Conservation (phyloP, 23 red algal genomes). For the Agarophyton chilense region DNA sequence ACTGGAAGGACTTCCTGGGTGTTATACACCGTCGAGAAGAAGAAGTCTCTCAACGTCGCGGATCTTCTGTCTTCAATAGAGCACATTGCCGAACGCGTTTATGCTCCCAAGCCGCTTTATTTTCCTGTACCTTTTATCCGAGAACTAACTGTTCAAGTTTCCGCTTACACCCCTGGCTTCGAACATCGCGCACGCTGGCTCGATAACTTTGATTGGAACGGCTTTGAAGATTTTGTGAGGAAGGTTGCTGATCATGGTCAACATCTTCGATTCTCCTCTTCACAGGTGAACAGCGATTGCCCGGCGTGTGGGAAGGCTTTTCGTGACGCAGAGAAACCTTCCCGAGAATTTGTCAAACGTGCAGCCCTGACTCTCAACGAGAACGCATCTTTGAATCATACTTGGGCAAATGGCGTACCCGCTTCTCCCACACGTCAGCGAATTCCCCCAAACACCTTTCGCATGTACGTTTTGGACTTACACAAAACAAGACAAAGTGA, state of each 20-base stretch:
- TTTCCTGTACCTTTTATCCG: slow-evolving; percentile 59
- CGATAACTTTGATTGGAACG: slow-evolving; percentile 46
- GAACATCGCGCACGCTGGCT: slow-evolving; percentile 69
- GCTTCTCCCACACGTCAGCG: not conserved
- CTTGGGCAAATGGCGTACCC: slow-evolving; percentile 16
- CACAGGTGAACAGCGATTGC: slow-evolving; percentile 60
- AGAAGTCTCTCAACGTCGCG: not conserved
- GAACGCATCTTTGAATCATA: not conserved
- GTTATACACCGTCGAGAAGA: slow-evolving; percentile 35
- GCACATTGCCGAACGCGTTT: slow-evolving; percentile 53
- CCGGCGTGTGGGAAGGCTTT: slow-evolving; percentile 44
- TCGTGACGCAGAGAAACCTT: slow-evolving; percentile 15
- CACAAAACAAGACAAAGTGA: slow-evolving; percentile 29
- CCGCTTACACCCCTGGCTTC: slow-evolving; percentile 53
- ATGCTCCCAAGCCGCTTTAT: slow-evolving; percentile 46
- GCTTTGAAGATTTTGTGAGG: slow-evolving; percentile 37
- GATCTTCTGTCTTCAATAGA: slow-evolving; percentile 36
- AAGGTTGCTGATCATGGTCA: slow-evolving; percentile 29
- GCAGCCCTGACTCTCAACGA: slow-evolving; percentile 43
- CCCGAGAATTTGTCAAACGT: not conserved
- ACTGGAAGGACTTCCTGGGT: slow-evolving; percentile 17
- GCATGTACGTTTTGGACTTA: slow-evolving; percentile 62
- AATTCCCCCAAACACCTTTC: slow-evolving; percentile 39
- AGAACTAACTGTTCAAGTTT: slow-evolving; percentile 20
- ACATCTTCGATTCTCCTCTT: slow-evolving; percentile 38